Percentiles rank a stretch among this genome's conserved stretches.
phyloP scores from a whole-genome alignment of 192 early-diverging fungal species.

The Umbelopsis vinacea region DNA sequence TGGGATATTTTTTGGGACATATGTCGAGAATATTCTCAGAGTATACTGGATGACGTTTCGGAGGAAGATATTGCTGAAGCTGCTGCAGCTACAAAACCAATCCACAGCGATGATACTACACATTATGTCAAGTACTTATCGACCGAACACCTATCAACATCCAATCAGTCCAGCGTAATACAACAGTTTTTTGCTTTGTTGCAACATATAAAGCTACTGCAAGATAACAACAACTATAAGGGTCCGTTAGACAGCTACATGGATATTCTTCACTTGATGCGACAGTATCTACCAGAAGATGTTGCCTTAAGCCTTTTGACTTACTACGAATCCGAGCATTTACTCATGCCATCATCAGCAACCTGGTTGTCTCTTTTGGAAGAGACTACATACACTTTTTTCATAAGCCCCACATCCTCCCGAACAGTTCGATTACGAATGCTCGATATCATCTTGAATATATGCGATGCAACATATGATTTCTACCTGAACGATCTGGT shows the following conservation, averaged over 20 bases:
- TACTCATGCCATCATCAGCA: conserved; percentile 56
- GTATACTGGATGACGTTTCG: not conserved
- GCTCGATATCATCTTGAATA: conserved; percentile 47
- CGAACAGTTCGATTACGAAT: conserved; percentile 34
- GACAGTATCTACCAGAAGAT: conserved; percentile 47
- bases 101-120: not conserved
- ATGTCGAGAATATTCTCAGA: conserved; percentile 20
- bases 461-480: conserved; percentile 56
- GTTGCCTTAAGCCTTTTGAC: conserved; percentile 47
- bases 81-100: not conserved
- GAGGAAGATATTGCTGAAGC: not conserved
- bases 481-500: conserved; percentile 53
- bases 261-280: conserved; percentile 45
- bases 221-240: conserved; percentile 21
- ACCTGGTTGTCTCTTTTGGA: conserved; percentile 54
- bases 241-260: conserved; percentile 54
- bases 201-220: not conserved
- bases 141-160: not conserved
- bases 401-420: conserved; percentile 34
- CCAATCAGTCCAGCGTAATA: not conserved
- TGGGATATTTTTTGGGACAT: conserved; percentile 46
- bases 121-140: not conserved
- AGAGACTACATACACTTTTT: conserved; percentile 48
- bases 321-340: conserved; percentile 57
- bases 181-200: conserved; percentile 4